A percentile compares a stretch with the other conserved stretches of the same genome.
Evolutionary conservation across 257 asterid genomes (phyloP).

Genomic region (Primulina huaijiensis): DNA sequence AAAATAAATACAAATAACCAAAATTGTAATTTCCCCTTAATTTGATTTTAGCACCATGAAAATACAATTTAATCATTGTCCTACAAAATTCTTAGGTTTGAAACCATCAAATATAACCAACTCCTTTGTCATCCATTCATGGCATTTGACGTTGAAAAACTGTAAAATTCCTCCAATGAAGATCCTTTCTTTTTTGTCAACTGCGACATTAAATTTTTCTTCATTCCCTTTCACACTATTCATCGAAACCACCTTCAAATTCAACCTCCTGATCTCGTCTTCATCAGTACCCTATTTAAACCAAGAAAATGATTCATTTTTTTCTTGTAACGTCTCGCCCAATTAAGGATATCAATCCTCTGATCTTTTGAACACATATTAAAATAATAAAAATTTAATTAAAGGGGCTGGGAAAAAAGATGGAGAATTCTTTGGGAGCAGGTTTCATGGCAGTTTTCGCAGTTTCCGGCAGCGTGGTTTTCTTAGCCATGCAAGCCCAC

Average conservation of each 20-base stretch:
- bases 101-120: too few relatives aligned
- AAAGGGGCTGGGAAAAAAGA: conserved; percentile 7
- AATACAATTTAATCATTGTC: too few relatives aligned
- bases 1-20: too few relatives aligned
- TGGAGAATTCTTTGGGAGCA: conserved; percentile 54
- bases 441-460: conserved; percentile 83
- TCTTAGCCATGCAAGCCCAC: conserved; percentile 74
- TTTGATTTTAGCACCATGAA: too few relatives aligned
- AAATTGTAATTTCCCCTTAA: too few relatives aligned
- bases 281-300: neutral
- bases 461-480: conserved; percentile 80
- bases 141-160: conserved; percentile 17
- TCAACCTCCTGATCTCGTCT: conserved; percentile 18
- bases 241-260: conserved; percentile 22
- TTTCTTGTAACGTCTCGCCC: conserved; percentile 5
- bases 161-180: conserved; percentile 15
- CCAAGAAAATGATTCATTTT: conserved; percentile 12
- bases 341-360: conserved; percentile 1
- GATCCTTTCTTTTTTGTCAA: conserved; percentile 11
- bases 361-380: conserved; percentile 4
- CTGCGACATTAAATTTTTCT: neutral
- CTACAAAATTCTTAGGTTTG: too few relatives aligned
- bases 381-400: neutral
- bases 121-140: neutral
- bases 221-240: neutral